Base-by-base conservation (phyloP, 2,329 filamentous ascomycete genomes). In the Celoporthe dispersa region DNA sequence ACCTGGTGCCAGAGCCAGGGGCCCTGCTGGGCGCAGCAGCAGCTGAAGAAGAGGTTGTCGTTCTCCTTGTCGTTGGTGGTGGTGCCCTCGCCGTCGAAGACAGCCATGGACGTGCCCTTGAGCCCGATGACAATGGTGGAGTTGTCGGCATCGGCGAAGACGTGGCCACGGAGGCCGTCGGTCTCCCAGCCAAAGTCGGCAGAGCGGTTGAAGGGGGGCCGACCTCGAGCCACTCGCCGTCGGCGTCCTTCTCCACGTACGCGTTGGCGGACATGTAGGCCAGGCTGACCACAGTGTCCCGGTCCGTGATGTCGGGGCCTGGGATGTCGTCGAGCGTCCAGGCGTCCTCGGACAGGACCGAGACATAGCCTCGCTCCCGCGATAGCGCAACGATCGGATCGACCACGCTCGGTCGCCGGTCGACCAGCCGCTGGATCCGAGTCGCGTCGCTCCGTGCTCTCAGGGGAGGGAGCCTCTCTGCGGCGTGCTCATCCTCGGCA, bases 31-130 rank as follows among this genome's bases (percentile, higher is more conserved):
- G 90, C 96, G 81, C 96, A 99, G 80, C 96, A 99, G 82, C 96
- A 99, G 78, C 94, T 97, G 82, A 98, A 98, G 81, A 97, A 97
- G 12, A 99, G 85, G 78, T 99, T 99, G 81, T 99, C 96, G 79
- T 98, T 99, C 77, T 94, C 85, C 83, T 99, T 99, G 82, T 99
- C 96, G 75, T 97, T 97, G 35, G 94, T 97, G 0, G 95, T 98
- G 1, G 96, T 98, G 66, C 94, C 95, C 51, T 95, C 92, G n/a
- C 96, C 96, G 79, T 98, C 95, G 78, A 98, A 98, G 3, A 98
- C 90, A 16, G 96, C 95, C 1, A 91, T 89, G 1, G 91, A 93
- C 0, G 94, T 98, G 67, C 95, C 96, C 81, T 99, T 99, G 69
- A 99, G 82, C 6, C 94, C 94, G 73, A 98, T 96, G 57, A 98